Base-by-base conservation (phyloP, 2,329 filamentous ascomycete species). In the Conoideocrella luteorostrata region DNA sequence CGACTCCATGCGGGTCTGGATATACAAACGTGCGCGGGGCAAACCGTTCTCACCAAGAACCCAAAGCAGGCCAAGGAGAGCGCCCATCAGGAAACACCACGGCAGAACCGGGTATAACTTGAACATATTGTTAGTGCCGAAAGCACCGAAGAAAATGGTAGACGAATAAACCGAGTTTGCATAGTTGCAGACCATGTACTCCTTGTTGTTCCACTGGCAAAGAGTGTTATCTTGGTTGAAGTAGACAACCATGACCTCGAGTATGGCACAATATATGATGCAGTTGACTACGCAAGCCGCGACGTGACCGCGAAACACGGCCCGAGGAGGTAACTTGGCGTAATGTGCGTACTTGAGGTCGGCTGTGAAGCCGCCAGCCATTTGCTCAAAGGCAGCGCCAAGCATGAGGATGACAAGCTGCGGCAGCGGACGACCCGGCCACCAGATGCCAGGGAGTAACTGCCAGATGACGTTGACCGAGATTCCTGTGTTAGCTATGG, bases 31-130 rank as follows among this genome's bases (percentile, higher is more conserved):
- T 7, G 13, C 13, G 9, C 53, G 53, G 7, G 56, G 56, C 32
- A 56, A 47, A 41, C 54, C 34, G 15, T 39, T 44, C 18, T 33
- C 30, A 39, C 55, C 7, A 49, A 48, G 4, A 47, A 35, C 7
- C 53, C 62, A 61, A 11, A 53, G 18, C 5, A 56, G 22, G 11
- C 64, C 52, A 2, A 65, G 54, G 3, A 60, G 2, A 2, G 52
- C 56, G 28, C 65, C 65, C 20, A 63, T 52, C 21, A 62, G 50
- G 52, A 62, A 66, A 49, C 61, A 63, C 42, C 47, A 59, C 4
- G 59, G 57, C 12, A 66, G 53, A 5, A 47, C 20, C 12, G 49
- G 49, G 20, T 51, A 51, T 5, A 51, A 44, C 44, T 46, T 47
- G 45, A 51, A 51, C 49, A 49, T 55, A 55, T 40, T 60, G 48